Evolutionary conservation across 768 basidiomycete genomes (phyloP).

Genomic region (Suillus alpinus): DNA sequence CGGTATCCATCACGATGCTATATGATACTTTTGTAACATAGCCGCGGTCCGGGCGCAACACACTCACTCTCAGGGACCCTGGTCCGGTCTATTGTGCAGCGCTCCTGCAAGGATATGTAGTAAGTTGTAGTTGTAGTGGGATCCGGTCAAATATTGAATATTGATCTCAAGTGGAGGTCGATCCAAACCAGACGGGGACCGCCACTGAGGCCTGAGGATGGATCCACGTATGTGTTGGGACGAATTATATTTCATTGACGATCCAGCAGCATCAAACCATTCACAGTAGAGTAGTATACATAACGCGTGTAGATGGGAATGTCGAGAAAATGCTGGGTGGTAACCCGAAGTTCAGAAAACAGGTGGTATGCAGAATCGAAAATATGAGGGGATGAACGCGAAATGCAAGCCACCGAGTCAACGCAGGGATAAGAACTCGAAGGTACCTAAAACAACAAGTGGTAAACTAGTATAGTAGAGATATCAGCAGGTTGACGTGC

Average conservation of each 20-base stretch:
- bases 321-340: conserved; percentile 7
- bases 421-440: conserved; percentile 7
- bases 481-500: conserved; percentile 30
- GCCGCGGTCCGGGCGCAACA: background rate
- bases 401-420: conserved; percentile 7
- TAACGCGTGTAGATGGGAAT: conserved; percentile 5
- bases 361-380: conserved; percentile 13
- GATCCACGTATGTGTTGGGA: background rate
- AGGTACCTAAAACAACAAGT: conserved; percentile 9
- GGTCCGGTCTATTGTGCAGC: background rate
- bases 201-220: too few relatives aligned
- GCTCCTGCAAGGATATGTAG: background rate
- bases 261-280: conserved; percentile 12
- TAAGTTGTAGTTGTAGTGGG: conserved; percentile 6
- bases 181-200: background rate
- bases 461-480: conserved; percentile 33
- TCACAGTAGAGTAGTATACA: conserved; percentile 14
- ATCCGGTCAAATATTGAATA: background rate
- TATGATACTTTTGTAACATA: background rate
- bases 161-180: background rate
- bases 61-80: background rate
- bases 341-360: conserved; percentile 11
- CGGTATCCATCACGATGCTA: conserved; percentile 24
- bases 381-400: conserved; percentile 10
- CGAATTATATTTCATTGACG: conserved; percentile 12